Percentiles rank a stretch among this genome's conserved stretches.
These are phyloP conservation scores for Hordeum marinum DNA, from an alignment of 176 grass and related monocot genomes.

Conservation along the genomic window DNA sequence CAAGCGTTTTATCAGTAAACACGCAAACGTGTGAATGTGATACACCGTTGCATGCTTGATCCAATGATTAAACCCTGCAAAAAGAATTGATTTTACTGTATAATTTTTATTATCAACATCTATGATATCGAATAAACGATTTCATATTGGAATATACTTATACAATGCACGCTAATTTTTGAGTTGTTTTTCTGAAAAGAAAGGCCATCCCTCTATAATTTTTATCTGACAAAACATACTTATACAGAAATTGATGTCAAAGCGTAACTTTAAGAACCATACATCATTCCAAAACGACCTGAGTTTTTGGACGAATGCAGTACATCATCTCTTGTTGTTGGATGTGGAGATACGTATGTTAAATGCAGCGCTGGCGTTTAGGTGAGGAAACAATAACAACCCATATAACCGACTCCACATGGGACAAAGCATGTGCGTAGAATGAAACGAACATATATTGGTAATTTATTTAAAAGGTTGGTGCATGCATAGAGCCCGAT, in stretches of 20 bases:
- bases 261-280: background rate
- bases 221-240: background rate
- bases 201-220: background rate
- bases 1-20: no score
- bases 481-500: background rate
- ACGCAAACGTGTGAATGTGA: no score
- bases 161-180: no score
- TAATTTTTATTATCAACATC: no score
- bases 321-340: background rate
- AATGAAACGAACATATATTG: background rate
- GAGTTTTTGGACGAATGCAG: background rate
- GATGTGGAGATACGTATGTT: background rate
- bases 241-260: background rate
- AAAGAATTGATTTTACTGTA: no score
- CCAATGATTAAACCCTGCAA: background rate
- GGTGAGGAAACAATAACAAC: background rate
- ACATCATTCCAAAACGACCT: background rate
- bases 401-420: background rate
- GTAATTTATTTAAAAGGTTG: background rate
- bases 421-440: constrained; percentile 6
- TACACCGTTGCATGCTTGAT: no score
- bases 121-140: no score
- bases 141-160: no score
- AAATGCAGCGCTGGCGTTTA: background rate
- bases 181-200: no score